Evolutionary conservation across 352 stramenopile species (phyloP).

Genomic region (Peronospora destructor): DNA sequence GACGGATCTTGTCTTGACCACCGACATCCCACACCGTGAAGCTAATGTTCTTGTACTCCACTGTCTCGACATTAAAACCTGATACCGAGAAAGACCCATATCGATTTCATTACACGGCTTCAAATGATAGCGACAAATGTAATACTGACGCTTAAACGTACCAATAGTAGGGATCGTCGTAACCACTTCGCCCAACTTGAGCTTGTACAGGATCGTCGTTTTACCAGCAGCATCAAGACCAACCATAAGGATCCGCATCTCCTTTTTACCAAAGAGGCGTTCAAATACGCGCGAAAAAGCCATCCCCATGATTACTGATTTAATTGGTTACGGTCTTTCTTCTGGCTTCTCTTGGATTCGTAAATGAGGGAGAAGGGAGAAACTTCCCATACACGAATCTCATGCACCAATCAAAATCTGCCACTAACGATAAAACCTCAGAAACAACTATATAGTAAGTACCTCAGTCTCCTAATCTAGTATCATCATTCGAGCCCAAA

Average conservation of each 20-base stretch:
- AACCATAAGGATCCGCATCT: constrained; percentile 99
- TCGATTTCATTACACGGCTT: background rate
- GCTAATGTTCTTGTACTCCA: constrained; percentile 99
- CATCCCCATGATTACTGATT: constrained; percentile 92
- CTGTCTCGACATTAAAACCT: constrained; percentile 99
- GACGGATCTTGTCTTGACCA: constrained; percentile 98
- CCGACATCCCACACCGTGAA: constrained; percentile 99
- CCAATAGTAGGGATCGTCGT: constrained; percentile 97
- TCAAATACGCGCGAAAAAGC: constrained; percentile 96
- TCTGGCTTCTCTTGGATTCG: constrained; percentile 37
- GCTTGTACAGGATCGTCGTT: constrained; percentile 98
- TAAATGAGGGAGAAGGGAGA: constrained; percentile 40
- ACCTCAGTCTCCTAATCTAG: background rate
- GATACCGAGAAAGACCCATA: constrained; percentile 3
- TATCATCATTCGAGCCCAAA: background rate
- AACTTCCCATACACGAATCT: constrained; percentile 17
- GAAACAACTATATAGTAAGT: constrained; percentile 4
- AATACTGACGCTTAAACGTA: constrained; percentile 21
- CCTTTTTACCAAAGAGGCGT: constrained; percentile 97
- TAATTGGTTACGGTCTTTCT: background rate
- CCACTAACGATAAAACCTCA: constrained; percentile 32
- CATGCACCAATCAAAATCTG: constrained; percentile 38
- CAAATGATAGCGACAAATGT: background rate
- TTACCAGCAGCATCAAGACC: constrained; percentile 99
- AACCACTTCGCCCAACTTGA: constrained; percentile 90